Conservation (phyloP, 2,329 filamentous ascomycete genomes). For the Talaromyces sp. region DNA sequence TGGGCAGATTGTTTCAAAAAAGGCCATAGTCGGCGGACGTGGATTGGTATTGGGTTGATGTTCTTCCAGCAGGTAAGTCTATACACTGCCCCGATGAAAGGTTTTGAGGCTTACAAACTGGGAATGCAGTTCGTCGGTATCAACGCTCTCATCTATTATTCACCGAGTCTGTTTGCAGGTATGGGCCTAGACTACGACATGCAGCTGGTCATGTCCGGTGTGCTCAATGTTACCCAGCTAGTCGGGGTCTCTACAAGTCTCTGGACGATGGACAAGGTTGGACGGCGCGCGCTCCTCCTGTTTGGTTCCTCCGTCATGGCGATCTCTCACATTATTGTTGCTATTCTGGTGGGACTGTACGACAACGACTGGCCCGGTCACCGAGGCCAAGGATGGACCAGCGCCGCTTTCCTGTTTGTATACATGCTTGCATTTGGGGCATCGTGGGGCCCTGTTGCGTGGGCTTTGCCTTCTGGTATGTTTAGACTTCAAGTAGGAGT, state of each 20-base stretch:
- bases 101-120: constrained; percentile 1
- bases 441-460: constrained; percentile 50
- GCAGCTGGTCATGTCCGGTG: constrained; percentile 49
- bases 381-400: constrained; percentile 48
- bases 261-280: constrained; percentile 45
- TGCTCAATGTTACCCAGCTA: constrained; percentile 48
- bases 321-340: constrained; percentile 45
- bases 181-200: constrained; percentile 42
- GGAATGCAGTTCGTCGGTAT: constrained; percentile 41
- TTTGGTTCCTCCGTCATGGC: constrained; percentile 42
- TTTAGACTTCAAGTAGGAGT: constrained; percentile 1
- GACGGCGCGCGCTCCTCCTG: constrained; percentile 44
- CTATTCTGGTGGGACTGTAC: constrained; percentile 50
- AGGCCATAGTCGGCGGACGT: constrained; percentile 46
- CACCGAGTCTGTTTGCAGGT: constrained; percentile 54
- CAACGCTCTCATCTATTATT: constrained; percentile 57
- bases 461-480: constrained; percentile 36
- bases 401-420: constrained; percentile 53
- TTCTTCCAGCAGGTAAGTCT: constrained; percentile 50
- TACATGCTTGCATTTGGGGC: constrained; percentile 60
- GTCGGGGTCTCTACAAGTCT: constrained; percentile 42
- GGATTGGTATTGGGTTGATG: constrained; percentile 50
- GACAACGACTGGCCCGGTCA: constrained; percentile 48
- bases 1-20: constrained; percentile 46
- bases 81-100: not conserved